Evolutionary conservation across 192 early-diverging fungal genomes (phyloP), one percentile per base, ranked within the genome.

Genomic region (Entomortierella beljakovae): DNA sequence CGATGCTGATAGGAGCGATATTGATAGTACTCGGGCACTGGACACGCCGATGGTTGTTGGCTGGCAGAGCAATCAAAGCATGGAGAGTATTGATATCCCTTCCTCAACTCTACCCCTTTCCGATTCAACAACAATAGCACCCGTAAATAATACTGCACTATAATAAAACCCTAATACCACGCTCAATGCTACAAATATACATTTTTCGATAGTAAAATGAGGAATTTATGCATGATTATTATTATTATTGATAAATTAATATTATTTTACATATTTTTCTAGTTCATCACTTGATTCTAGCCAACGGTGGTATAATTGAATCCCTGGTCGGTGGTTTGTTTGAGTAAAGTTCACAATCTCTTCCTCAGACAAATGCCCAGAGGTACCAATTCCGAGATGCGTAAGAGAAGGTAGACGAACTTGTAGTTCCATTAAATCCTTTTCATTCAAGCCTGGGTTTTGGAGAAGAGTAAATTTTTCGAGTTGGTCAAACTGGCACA

Each of bases 381-480:
- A 79, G 6, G 40, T n/a, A 3, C 75, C 75, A 7, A 79, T 23
- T 2, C 75, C 75, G 6, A 79, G 10, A 22, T 70, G 61, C 1
- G 37, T n/a, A 18, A 79, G 55, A 0, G 75, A 57, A 9, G 57
- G 61, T 22, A 70, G 40, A 16, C 34, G 51, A 26, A n/a, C 18
- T 18, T 64, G 35, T 3, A 79, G 61, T 2, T 79, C 67, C 16
- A 60, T 62, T 11, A 79, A 40, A 43, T 79, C 67, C 4, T 55
- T 5, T 23, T 64, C 6, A 23, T 70, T 62, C 1, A 79, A 15
- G 6, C 75, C 32, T 10, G 64, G 67, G 50, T 64, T 79, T 31
- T 79, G 65, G 9, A 79, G 43, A 56, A 79, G 69, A 8, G 68
- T 70, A 26, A 79, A 79, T 43, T 59, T 46, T 69, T 79, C 68